Evolutionary conservation across 352 stramenopile species (phyloP).

Genomic region (Plasmopara muralis): DNA sequence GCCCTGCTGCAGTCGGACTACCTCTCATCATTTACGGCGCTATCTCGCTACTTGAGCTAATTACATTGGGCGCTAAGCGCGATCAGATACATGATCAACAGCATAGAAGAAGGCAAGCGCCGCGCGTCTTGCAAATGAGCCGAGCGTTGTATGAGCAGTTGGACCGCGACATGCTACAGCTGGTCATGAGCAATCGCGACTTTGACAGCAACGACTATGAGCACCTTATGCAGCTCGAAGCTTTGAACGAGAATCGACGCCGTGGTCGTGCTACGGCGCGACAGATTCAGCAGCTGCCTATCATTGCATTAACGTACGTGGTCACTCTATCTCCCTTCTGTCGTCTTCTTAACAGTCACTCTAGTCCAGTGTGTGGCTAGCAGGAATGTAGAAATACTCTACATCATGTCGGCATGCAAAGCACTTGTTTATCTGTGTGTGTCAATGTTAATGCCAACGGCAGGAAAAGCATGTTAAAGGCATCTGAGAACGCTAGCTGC

Average conservation of each 20-base stretch:
- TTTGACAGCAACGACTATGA: conserved; percentile 72
- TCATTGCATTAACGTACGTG: conserved; percentile 53
- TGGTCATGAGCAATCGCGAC: conserved; percentile 63
- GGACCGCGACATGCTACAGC: conserved; percentile 49
- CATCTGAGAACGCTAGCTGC: conserved; percentile 45
- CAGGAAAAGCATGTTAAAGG: conserved; percentile 56
- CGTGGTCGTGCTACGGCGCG: conserved; percentile 38
- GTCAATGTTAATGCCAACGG: background rate
- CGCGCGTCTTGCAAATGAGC: conserved; percentile 49
- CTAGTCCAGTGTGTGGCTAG: conserved; percentile 1
- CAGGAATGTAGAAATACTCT: conserved; percentile 4
- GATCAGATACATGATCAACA: conserved; percentile 8
- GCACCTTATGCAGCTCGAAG: conserved; percentile 58
- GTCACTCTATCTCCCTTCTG: conserved; percentile 6
- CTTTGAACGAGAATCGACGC: conserved; percentile 40
- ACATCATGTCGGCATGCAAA: background rate
- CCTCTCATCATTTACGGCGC: conserved; percentile 44
- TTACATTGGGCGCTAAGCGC: conserved; percentile 24
- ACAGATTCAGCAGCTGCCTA: conserved; percentile 39
- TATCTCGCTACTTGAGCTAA: conserved; percentile 41
- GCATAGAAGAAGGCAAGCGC: conserved; percentile 9
- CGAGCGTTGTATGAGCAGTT: conserved; percentile 60
- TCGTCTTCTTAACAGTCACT: background rate
- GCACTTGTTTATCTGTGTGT: background rate
- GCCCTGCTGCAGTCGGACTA: conserved; percentile 28